Percentiles rank a stretch among this genome's conserved stretches.
Evolutionary conservation across 169 alveolate species (phyloP).

Genomic region (Perkinsus olseni): DNA sequence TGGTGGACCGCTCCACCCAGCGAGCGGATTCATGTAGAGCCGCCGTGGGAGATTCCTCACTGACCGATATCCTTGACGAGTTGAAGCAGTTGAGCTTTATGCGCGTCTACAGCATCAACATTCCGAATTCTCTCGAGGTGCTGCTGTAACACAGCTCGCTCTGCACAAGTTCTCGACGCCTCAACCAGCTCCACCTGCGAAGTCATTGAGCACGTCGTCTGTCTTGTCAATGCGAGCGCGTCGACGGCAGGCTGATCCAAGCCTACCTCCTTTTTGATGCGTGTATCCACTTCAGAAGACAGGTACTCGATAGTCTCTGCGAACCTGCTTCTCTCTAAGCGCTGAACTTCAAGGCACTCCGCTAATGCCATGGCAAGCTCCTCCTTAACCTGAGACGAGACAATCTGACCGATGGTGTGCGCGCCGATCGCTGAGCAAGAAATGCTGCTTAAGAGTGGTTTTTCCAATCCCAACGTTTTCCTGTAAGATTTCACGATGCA

Average conservation of each 20-base stretch:
- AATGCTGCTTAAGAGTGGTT: too few relatives aligned
- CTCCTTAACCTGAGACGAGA: not conserved
- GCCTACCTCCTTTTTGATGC: not conserved
- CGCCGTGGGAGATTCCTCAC: too few relatives aligned
- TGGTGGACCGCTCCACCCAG: not conserved
- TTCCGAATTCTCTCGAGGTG: not conserved
- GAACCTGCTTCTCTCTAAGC: not conserved
- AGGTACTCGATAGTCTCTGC: not conserved
- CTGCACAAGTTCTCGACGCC: not conserved
- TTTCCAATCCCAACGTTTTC: too few relatives aligned
- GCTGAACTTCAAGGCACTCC: not conserved
- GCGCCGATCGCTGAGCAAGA: too few relatives aligned
- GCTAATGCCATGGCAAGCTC: not conserved
- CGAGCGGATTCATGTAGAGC: too few relatives aligned
- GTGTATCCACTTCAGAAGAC: not conserved
- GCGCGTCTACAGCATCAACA: not conserved
- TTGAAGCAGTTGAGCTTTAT: not conserved
- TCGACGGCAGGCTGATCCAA: not conserved
- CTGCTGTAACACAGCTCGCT: not conserved
- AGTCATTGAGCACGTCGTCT: not conserved
- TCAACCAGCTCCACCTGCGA: not conserved
- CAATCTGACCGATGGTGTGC: not conserved
- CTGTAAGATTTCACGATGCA: too few relatives aligned
- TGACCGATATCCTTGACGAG: not conserved
- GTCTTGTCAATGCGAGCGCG: not conserved